Percentiles rank a stretch among this genome's conserved stretches.
Conservation (phyloP, 2,329 filamentous ascomycete species). For the Penicillium brevicompactum region DNA sequence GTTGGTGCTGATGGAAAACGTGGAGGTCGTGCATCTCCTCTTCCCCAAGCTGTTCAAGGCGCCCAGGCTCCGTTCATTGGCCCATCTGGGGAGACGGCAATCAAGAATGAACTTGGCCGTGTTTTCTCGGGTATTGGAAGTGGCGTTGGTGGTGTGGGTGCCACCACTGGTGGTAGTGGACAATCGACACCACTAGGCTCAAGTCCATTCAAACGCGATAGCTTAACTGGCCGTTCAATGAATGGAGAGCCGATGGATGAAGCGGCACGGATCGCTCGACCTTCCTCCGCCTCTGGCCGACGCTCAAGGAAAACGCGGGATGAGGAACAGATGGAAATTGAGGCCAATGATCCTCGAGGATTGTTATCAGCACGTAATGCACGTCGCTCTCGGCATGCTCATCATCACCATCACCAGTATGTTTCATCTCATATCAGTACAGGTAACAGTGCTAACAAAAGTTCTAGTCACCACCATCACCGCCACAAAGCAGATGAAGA, state of each 20-base stretch:
- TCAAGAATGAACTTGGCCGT: slow-evolving; percentile 91
- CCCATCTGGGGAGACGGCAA: slow-evolving; percentile 79
- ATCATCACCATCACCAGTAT: slow-evolving; percentile 64
- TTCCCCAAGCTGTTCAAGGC: slow-evolving; percentile 92
- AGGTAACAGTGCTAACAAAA: slow-evolving; percentile 17
- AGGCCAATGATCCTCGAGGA: slow-evolving; percentile 64
- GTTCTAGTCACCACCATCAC: slow-evolving; percentile 54
- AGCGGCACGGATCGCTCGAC: slow-evolving; percentile 42
- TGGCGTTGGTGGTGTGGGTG: slow-evolving; percentile 60
- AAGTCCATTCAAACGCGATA: slow-evolving; percentile 54
- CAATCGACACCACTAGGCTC: slow-evolving; percentile 56
- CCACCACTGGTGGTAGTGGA: slow-evolving; percentile 52
- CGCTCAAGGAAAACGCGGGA: slow-evolving; percentile 72
- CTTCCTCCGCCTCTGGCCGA: slow-evolving; percentile 55
- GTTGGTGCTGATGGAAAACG: slow-evolving; percentile 74
- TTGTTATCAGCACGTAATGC: slow-evolving; percentile 65
- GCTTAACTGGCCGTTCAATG: slow-evolving; percentile 49
- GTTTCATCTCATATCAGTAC: slow-evolving; percentile 23
- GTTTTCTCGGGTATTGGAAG: slow-evolving; percentile 93
- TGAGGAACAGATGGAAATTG: slow-evolving; percentile 69
- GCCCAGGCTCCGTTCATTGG: slow-evolving; percentile 79
- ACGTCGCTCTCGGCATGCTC: slow-evolving; percentile 59
- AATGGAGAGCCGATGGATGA: slow-evolving; percentile 44
- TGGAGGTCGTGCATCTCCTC: slow-evolving; percentile 79
- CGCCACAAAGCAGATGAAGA: slow-evolving; percentile 58